Percentiles rank a stretch among this genome's conserved stretches.
Conservation (phyloP, 768 basidiomycete genomes). For the Tulasnella sp. region DNA sequence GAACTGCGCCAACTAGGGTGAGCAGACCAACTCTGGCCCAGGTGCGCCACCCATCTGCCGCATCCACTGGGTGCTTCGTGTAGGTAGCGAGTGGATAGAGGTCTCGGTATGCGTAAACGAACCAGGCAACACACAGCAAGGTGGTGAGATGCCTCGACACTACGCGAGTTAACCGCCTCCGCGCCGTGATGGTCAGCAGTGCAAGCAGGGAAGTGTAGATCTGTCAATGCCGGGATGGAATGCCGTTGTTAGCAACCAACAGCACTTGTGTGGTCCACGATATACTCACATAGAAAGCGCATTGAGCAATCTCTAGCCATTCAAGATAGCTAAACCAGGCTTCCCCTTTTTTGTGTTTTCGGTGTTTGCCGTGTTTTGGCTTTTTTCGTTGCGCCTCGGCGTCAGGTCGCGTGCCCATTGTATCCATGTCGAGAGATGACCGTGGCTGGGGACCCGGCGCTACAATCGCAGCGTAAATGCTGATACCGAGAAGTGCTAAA, state of each 20-base stretch:
- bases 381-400: slow-evolving; percentile 17
- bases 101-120: slow-evolving; percentile 37
- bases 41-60: slow-evolving; percentile 40
- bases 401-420: slow-evolving; percentile 11
- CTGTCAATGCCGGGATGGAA: slow-evolving; percentile 27
- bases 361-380: slow-evolving; percentile 29
- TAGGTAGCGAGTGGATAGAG: slow-evolving; percentile 54
- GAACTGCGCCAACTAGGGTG: slow-evolving; percentile 37
- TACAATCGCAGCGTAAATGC: slow-evolving; percentile 38
- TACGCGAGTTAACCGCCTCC: slow-evolving; percentile 34
- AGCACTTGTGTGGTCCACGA: not conserved
- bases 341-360: slow-evolving; percentile 22
- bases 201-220: slow-evolving; percentile 42
- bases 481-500: slow-evolving; percentile 44
- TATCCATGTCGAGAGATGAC: slow-evolving; percentile 6
- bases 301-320: slow-evolving; percentile 31
- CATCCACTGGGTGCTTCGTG: slow-evolving; percentile 44
- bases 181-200: slow-evolving; percentile 36
- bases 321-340: slow-evolving; percentile 28
- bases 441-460: slow-evolving; percentile 29
- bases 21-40: slow-evolving; percentile 50
- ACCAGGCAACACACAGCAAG: slow-evolving; percentile 42
- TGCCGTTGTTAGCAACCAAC: not conserved
- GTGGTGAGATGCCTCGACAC: slow-evolving; percentile 42
- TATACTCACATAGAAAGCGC: slow-evolving; percentile 32